These are phyloP conservation scores for Stromatinia cepivora DNA, from an alignment of 2,329 filamentous ascomycete genomes.

Conservation along the genomic window DNA sequence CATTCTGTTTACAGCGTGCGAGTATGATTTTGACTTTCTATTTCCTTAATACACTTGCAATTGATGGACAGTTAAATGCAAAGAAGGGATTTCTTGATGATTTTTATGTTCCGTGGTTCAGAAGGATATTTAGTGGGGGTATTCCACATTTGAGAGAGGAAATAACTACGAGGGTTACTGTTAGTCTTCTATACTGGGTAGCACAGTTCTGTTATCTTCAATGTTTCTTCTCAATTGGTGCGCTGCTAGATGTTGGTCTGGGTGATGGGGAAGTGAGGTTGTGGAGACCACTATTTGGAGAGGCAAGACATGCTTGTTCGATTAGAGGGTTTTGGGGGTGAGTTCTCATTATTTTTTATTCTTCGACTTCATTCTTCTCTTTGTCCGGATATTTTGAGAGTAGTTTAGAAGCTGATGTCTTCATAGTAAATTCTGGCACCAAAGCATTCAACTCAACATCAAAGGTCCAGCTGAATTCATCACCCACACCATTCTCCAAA, in stretches of 20 bases:
- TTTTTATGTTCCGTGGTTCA: background rate
- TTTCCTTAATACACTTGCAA: background rate
- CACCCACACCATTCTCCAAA: background rate
- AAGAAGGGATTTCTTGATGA: background rate
- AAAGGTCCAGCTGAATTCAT: background rate
- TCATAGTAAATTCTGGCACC: background rate
- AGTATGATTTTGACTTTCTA: background rate
- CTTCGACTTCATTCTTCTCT: no score
- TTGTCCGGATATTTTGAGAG: background rate
- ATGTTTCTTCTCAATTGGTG: background rate
- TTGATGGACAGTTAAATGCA: background rate
- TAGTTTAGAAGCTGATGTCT: background rate
- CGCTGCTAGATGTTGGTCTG: background rate
- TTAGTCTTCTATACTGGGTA: background rate
- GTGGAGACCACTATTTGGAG: conserved; percentile 2
- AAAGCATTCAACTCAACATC: background rate
- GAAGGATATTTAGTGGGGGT: background rate
- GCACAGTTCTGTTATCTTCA: background rate
- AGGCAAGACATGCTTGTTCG: background rate
- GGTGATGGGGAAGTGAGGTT: background rate
- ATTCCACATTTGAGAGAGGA: background rate
- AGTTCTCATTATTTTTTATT: background rate
- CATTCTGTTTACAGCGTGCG: background rate
- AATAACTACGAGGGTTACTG: background rate
- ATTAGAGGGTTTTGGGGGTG: conserved; percentile 4